A percentile compares a stretch with the other conserved stretches of the same genome.
These are phyloP conservation scores for Moniliella sp. DNA, from an alignment of 1,284 basidiomycete species.

Conservation along the genomic window DNA sequence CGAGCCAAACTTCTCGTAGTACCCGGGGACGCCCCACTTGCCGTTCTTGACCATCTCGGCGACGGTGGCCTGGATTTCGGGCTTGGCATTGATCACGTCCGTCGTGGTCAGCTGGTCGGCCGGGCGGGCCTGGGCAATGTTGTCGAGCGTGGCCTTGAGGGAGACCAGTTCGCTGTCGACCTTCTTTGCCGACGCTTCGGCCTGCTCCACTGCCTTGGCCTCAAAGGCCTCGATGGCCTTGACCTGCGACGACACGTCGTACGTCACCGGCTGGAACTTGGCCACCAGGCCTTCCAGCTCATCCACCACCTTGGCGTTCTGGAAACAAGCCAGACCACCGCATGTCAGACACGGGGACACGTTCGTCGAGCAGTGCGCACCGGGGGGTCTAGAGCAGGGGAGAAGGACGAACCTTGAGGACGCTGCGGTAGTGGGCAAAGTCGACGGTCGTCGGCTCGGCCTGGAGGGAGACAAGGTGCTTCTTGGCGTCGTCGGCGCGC, in stretches of 20 bases:
- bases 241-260: constrained; percentile 71
- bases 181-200: constrained; percentile 71
- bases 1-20: too few species aligned
- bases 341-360: too few species aligned
- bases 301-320: too few species aligned
- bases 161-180: constrained; percentile 78
- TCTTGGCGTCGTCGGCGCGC: constrained; percentile 69
- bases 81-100: constrained; percentile 77
- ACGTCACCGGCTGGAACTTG: constrained; percentile 87
- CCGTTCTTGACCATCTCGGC: constrained; percentile 98
- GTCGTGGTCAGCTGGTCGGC: constrained; percentile 88
- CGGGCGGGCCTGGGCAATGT: constrained; percentile 90
- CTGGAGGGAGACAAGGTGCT: constrained; percentile 49
- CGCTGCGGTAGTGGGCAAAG: constrained; percentile 68
- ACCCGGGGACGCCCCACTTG: constrained; percentile 63
- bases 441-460: constrained; percentile 59
- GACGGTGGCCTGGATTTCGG: constrained; percentile 75
- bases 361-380: too few species aligned
- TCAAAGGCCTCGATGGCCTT: constrained; percentile 95
- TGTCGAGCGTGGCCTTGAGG: constrained; percentile 76
- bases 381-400: too few species aligned
- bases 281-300: too few species aligned
- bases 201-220: constrained; percentile 69
- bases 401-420: constrained; percentile 41
- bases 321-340: too few species aligned